These are phyloP conservation scores for Solanum hybrid DNA, from an alignment of 305 asterid genomes.

Conservation along the genomic window DNA sequence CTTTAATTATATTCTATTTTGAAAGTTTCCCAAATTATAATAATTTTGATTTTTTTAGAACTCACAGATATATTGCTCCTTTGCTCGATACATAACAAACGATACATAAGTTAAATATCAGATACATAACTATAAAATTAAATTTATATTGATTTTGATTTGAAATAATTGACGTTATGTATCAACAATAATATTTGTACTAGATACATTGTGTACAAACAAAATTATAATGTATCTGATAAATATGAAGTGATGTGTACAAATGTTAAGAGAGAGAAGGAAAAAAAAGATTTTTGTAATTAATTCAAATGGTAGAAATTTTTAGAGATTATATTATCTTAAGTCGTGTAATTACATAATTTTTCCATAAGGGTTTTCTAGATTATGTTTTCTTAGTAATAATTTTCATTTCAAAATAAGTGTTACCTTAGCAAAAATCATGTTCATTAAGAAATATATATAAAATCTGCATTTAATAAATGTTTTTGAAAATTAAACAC, in stretches of 20 bases:
- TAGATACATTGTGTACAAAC: background rate
- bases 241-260: background rate
- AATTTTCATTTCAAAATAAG: background rate
- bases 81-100: background rate
- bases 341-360: background rate
- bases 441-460: too few relatives aligned
- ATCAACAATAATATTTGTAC: background rate
- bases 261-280: background rate
- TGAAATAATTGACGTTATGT: background rate
- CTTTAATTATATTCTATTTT: background rate
- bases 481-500: background rate
- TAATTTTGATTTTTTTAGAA: too few relatives aligned
- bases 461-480: background rate
- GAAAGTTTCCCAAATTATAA: too few relatives aligned
- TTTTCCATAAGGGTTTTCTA: background rate
- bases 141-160: background rate
- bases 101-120: background rate
- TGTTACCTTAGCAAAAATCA: background rate
- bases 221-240: background rate
- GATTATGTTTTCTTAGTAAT: background rate
- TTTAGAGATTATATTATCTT: background rate
- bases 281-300: too few relatives aligned
- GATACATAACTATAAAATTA: background rate
- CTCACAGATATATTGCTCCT: too few relatives aligned
- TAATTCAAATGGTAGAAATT: too few relatives aligned